Conservation (phyloP, 371 early-diverging fungal genomes). For the Sporodiniella umbellata region DNA sequence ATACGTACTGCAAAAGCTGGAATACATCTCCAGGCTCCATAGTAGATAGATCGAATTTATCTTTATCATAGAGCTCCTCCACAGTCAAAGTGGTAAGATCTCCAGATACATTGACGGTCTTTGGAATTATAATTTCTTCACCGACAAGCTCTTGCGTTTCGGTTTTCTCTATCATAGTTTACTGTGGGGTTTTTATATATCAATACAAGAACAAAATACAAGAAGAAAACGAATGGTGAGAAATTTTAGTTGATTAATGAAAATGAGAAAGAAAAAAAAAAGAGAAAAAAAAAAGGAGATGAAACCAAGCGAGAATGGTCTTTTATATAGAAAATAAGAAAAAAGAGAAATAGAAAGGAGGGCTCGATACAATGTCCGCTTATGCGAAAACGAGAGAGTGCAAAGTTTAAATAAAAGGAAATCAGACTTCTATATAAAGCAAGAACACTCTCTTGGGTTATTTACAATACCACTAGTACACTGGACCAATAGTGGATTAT, state of each 20-base stretch:
- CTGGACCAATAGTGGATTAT: constrained; percentile 1
- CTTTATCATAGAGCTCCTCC: constrained; percentile 78
- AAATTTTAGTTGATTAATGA: background rate
- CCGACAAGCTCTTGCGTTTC: constrained; percentile 21
- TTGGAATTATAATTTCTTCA: constrained; percentile 16
- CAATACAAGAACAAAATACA: constrained; percentile 1
- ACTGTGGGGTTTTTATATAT: background rate
- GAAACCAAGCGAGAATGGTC: constrained; percentile 1
- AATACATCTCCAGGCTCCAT: constrained; percentile 76
- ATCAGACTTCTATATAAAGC: constrained; percentile 1
- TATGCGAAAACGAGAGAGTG: background rate
- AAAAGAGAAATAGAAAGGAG: background rate
- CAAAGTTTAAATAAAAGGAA: constrained; percentile 5
- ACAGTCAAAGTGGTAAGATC: constrained; percentile 60
- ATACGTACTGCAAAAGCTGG: constrained; percentile 61
- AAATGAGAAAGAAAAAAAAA: background rate
- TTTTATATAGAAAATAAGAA: constrained; percentile 1
- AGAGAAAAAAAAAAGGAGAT: constrained; percentile 2
- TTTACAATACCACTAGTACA: constrained; percentile 2
- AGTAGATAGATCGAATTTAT: constrained; percentile 76
- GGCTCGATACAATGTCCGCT: background rate
- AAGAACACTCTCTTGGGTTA: background rate
- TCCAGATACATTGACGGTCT: constrained; percentile 46
- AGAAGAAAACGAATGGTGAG: constrained; percentile 6
- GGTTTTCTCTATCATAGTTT: constrained; percentile 28